Percentiles rank a stretch among this genome's conserved stretches.
Evolutionary conservation across 1,284 basidiomycete genomes (phyloP).

Genomic region (Leccinum olivaceoglutinosum): DNA sequence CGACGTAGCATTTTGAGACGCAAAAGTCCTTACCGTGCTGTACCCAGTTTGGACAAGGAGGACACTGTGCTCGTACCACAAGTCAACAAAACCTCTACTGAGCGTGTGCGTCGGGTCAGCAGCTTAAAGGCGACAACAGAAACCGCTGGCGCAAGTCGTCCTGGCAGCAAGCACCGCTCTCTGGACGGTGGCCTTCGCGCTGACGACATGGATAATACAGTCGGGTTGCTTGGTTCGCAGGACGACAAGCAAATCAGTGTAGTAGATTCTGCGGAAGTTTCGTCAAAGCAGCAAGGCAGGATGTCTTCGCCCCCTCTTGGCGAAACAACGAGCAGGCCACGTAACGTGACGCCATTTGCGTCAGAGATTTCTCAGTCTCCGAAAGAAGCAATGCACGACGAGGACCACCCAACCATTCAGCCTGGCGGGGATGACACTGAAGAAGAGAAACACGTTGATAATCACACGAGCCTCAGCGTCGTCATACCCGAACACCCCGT

Average conservation of each 20-base stretch:
- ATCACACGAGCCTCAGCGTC: slow-evolving; percentile 18
- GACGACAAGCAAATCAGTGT: background rate
- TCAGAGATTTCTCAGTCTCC: background rate
- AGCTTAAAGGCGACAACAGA: background rate
- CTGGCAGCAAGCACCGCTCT: background rate
- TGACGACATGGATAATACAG: background rate
- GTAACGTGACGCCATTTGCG: slow-evolving; percentile 13
- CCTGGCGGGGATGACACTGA: background rate
- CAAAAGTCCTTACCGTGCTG: slow-evolving; percentile 5
- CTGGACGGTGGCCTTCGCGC: slow-evolving; percentile 1
- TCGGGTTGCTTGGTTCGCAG: background rate
- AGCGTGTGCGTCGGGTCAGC: background rate
- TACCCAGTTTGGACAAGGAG: background rate
- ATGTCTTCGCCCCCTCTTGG: background rate
- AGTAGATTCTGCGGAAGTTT: background rate
- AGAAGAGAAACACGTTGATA: slow-evolving; percentile 6
- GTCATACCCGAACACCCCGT: slow-evolving; percentile 7
- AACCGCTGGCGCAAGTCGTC: background rate
- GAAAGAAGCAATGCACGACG: background rate
- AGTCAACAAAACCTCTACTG: background rate
- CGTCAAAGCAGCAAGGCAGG: background rate
- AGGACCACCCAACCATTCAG: background rate
- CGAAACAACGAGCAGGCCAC: background rate
- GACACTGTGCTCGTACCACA: background rate
- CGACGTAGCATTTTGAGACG: slow-evolving; percentile 26